These are phyloP conservation scores for Galeopsis tetrahit DNA, from an alignment of 257 asterid species.

Conservation along the genomic window DNA sequence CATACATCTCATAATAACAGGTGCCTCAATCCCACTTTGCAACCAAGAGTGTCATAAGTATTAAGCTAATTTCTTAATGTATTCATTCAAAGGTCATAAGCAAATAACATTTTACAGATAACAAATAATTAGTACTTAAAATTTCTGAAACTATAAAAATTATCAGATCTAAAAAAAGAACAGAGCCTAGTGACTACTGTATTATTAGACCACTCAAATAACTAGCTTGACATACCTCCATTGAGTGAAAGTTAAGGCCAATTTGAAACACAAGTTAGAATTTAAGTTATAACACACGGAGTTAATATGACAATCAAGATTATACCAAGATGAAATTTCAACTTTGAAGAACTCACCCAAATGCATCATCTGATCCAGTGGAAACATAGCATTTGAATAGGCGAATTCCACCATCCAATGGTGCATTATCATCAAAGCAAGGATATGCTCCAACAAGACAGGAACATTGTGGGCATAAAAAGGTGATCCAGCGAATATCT, in stretches of 20 bases:
- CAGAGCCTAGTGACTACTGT: background rate
- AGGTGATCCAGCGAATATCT: constrained; percentile 69
- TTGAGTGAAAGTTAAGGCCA: background rate
- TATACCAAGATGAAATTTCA: constrained; percentile 10
- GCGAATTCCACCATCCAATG: constrained; percentile 84
- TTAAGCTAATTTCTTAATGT: background rate
- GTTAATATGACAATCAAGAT: constrained; percentile 5
- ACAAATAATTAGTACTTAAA: background rate
- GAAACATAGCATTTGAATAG: constrained; percentile 69
- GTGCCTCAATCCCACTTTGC: background rate
- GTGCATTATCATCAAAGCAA: constrained; percentile 53
- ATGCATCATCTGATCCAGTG: constrained; percentile 53
- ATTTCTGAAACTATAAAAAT: constrained; percentile 11
- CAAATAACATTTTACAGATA: background rate
- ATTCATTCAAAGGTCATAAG: background rate
- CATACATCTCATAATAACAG: constrained; percentile 3
- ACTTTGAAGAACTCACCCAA: constrained; percentile 52
- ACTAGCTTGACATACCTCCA: constrained; percentile 17
- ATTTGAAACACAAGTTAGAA: background rate
- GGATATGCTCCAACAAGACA: constrained; percentile 86
- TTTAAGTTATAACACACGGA: background rate
- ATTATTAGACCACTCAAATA: constrained; percentile 6
- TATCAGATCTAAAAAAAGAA: background rate
- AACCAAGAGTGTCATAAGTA: background rate
- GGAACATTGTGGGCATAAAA: constrained; percentile 76